Evolutionary conservation across 495 filamentous ascomycete species (phyloP).

Genomic region (Penicillium atrosanguineum): DNA sequence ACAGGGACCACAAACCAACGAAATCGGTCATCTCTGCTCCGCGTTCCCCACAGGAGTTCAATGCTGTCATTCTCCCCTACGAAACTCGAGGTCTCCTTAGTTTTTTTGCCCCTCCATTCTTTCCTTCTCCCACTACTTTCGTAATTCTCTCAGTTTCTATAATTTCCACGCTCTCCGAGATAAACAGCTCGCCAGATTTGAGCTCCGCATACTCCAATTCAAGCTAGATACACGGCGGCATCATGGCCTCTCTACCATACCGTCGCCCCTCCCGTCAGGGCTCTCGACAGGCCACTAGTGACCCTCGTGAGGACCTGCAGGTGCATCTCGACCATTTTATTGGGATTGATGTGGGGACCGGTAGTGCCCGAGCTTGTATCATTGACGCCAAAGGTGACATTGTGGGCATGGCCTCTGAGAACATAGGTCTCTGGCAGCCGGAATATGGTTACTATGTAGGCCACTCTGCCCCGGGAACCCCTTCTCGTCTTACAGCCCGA

Average conservation of each 20-base stretch:
- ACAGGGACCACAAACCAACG: background rate
- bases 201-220: background rate
- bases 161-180: background rate
- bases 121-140: background rate
- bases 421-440: conserved; percentile 95
- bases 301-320: conserved; percentile 54
- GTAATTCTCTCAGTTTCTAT: background rate
- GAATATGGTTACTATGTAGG: conserved; percentile 81
- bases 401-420: conserved; percentile 82
- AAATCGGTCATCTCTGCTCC: conserved; percentile 5
- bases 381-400: conserved; percentile 90
- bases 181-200: background rate
- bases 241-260: conserved; percentile 32
- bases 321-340: conserved; percentile 69
- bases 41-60: background rate
- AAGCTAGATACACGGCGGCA: background rate
- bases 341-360: conserved; percentile 94
- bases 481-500: conserved; percentile 12
- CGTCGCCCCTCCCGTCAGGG: conserved; percentile 32
- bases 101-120: background rate
- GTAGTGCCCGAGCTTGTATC: conserved; percentile 90
- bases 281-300: conserved; percentile 54
- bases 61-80: background rate
- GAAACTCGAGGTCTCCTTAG: background rate
- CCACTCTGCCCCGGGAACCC: background rate